phyloP scores from a whole-genome alignment of 805 yeast species.

The Nakazawaea wickerhamii region DNA sequence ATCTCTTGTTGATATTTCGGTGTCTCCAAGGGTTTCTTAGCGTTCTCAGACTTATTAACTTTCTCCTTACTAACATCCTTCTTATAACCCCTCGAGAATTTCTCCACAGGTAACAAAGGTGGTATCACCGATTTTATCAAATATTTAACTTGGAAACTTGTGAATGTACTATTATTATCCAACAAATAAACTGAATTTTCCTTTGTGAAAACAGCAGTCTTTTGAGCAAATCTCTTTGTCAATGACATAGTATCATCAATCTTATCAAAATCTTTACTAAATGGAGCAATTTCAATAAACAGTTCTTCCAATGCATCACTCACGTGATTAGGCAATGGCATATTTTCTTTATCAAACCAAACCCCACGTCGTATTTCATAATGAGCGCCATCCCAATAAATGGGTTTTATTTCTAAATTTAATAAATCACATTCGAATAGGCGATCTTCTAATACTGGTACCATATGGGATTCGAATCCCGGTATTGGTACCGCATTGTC shows the following conservation, averaged over 20 bases:
- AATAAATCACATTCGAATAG: slow-evolving; percentile 66
- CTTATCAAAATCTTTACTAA: slow-evolving; percentile 5
- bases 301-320: slow-evolving; percentile 57
- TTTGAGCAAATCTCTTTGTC: slow-evolving; percentile 14
- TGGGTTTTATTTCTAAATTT: slow-evolving; percentile 52
- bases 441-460: slow-evolving; percentile 76
- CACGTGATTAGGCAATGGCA: slow-evolving; percentile 46
- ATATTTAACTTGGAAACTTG: slow-evolving; percentile 23
- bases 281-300: slow-evolving; percentile 31
- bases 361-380: slow-evolving; percentile 80
- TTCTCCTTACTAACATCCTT: slow-evolving; percentile 8
- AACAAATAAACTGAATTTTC: slow-evolving; percentile 20
- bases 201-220: slow-evolving; percentile 24
- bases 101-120: slow-evolving; percentile 41
- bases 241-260: slow-evolving; percentile 3
- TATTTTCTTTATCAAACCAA: slow-evolving; percentile 65
- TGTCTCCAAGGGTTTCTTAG: background rate
- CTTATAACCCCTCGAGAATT: slow-evolving; percentile 45
- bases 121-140: slow-evolving; percentile 19
- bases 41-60: slow-evolving; percentile 3
- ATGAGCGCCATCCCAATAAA: slow-evolving; percentile 85
- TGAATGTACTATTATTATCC: slow-evolving; percentile 22
- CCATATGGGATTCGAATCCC: slow-evolving; percentile 16
- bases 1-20: slow-evolving; percentile 27
- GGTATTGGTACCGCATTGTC: background rate